A percentile compares a stretch with the other conserved stretches of the same genome.
phyloP scores from a whole-genome alignment of 306 rosid genomes.

The Pachyrhizus erosus region DNA sequence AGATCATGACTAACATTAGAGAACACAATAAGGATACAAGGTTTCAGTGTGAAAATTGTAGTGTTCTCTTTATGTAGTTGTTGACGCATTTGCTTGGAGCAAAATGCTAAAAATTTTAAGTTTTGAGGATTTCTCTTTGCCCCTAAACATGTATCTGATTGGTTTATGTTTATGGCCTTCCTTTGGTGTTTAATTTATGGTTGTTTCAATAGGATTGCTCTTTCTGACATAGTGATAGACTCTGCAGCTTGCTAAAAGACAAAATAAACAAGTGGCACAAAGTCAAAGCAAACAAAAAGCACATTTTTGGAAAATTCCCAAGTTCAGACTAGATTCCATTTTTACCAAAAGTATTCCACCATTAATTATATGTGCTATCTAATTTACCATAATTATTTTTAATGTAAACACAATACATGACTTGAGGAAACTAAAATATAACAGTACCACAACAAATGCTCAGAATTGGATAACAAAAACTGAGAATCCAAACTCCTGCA shows the following conservation, averaged over 20 bases:
- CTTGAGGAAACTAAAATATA: conserved; percentile 31
- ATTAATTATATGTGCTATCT: neutral
- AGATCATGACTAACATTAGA: conserved; percentile 14
- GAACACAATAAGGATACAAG: conserved; percentile 16
- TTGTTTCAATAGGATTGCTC: conserved; percentile 28
- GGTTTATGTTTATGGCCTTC: neutral
- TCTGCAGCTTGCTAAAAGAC: conserved; percentile 3
- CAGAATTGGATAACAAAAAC: conserved; percentile 17
- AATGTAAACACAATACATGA: neutral
- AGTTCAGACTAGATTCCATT: conserved; percentile 1
- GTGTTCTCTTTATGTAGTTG: conserved; percentile 6
- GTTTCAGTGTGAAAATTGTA: conserved; percentile 26
- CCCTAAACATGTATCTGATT: conserved; percentile 9
- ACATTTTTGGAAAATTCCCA: conserved; percentile 4
- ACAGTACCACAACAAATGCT: conserved; percentile 30
- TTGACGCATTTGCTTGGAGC: conserved; percentile 15
- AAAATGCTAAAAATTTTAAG: conserved; percentile 8
- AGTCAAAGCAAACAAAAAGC: neutral
- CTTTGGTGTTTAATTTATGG: conserved; percentile 29
- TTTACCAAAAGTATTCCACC: conserved; percentile 11
- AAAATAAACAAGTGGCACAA: neutral
- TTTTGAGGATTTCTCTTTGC: conserved; percentile 23
- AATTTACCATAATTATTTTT: conserved; percentile 6
- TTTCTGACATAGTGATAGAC: neutral
- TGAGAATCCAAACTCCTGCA: neutral